Percentiles rank a stretch among this genome's conserved stretches.
Evolutionary conservation across 169 alveolate genomes (phyloP).

Genomic region (Eimeria falciformis): DNA sequence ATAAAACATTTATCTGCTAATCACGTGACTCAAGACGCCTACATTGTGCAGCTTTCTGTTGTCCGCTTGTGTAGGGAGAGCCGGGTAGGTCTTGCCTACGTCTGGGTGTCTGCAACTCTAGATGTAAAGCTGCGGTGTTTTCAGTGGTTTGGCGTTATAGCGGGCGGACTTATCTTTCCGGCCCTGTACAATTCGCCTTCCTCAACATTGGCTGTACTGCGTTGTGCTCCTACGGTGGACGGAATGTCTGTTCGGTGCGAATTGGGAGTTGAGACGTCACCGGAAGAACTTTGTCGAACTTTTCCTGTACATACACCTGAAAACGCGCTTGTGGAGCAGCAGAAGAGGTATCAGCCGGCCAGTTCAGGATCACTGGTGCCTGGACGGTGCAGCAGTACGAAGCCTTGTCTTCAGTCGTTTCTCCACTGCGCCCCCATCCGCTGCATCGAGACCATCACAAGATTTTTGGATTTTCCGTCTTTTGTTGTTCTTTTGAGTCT

Average conservation of each 20-base stretch:
- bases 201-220: background rate
- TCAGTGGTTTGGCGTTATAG: too few relatives aligned
- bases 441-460: constrained; percentile 15
- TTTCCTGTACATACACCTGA: background rate
- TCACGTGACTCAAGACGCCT: too few relatives aligned
- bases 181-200: background rate
- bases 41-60: too few relatives aligned
- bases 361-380: background rate
- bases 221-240: too few relatives aligned
- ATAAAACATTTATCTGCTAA: too few relatives aligned
- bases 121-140: too few relatives aligned
- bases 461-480: background rate
- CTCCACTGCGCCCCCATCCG: constrained; percentile 33
- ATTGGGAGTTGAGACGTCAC: constrained; percentile 23
- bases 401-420: background rate
- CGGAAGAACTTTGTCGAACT: background rate
- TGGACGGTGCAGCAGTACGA: background rate
- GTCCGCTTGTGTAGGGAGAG: too few relatives aligned
- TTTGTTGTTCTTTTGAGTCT: constrained; percentile 14
- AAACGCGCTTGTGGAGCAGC: background rate
- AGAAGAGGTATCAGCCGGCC: background rate
- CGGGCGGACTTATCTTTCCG: too few relatives aligned
- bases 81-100: too few relatives aligned
- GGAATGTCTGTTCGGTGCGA: constrained; percentile 42
- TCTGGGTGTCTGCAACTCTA: too few relatives aligned